Evolutionary conservation across 2,329 filamentous ascomycete species (phyloP).

Genomic region (Tolypocladium nubicola): DNA sequence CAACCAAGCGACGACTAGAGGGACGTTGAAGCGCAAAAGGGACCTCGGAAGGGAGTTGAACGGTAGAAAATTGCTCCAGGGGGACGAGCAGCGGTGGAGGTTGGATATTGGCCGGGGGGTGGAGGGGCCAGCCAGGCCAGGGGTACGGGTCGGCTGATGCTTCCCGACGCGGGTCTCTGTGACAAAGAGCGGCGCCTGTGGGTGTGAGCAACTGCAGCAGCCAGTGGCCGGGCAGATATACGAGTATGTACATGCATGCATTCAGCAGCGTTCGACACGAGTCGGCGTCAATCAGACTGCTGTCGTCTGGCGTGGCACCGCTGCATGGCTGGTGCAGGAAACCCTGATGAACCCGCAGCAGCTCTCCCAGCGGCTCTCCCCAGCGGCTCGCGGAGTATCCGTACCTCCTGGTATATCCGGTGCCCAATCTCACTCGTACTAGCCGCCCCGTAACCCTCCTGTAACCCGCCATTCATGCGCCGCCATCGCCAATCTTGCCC

Average conservation of each 20-base stretch:
- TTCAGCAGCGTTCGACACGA: background rate
- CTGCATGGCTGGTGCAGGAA: background rate
- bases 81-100: constrained; percentile 1
- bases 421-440: background rate
- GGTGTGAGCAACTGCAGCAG: background rate
- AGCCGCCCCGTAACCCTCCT: background rate
- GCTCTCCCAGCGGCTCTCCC: background rate
- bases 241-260: too few relatives aligned
- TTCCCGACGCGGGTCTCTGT: background rate
- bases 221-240: background rate
- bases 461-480: background rate
- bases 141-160: background rate
- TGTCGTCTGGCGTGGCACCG: background rate
- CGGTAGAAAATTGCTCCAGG: constrained; percentile 4
- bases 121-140: background rate
- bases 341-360: background rate
- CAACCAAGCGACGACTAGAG: background rate
- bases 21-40: background rate
- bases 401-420: background rate
- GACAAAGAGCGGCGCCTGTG: background rate
- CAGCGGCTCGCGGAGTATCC: too few relatives aligned
- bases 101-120: background rate
- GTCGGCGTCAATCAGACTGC: background rate
- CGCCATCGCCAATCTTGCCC: background rate
- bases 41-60: background rate